phyloP scores from a whole-genome alignment of 1,284 basidiomycete species.

The Cronartium quercuum region DNA sequence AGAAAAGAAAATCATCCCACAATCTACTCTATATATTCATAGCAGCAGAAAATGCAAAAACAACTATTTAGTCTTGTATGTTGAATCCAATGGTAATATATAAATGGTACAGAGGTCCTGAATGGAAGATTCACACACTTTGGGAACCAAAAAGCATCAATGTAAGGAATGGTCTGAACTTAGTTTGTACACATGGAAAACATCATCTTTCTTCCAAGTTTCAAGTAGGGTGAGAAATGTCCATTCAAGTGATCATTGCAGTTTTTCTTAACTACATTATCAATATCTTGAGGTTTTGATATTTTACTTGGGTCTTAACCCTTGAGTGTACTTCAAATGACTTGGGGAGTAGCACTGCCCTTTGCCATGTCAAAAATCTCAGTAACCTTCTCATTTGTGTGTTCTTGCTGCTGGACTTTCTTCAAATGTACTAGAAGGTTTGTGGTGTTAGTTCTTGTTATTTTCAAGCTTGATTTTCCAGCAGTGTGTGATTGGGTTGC shows the following conservation, averaged over 20 bases:
- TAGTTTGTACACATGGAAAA: too few species aligned
- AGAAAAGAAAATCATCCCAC: too few species aligned
- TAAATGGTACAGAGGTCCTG: background rate
- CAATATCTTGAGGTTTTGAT: too few species aligned
- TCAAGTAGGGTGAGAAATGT: too few species aligned
- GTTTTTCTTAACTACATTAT: too few species aligned
- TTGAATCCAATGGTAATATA: background rate
- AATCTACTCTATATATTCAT: too few species aligned
- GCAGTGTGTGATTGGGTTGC: background rate
- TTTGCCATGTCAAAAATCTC: background rate
- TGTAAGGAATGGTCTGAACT: too few species aligned
- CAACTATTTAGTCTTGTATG: background rate
- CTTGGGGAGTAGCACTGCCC: background rate
- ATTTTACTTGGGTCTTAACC: too few species aligned
- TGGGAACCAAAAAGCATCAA: background rate
- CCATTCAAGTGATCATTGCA: too few species aligned
- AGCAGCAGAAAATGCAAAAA: too few species aligned
- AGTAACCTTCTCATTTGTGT: background rate
- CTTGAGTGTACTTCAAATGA: background rate
- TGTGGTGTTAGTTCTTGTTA: background rate
- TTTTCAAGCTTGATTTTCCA: background rate
- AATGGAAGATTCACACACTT: background rate
- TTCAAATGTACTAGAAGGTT: background rate
- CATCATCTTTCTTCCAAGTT: too few species aligned
- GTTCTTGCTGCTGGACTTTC: background rate